Evolutionary conservation across 768 basidiomycete species (phyloP), one percentile per base, ranked within the genome.

Genomic region (Boletus reticulatus): DNA sequence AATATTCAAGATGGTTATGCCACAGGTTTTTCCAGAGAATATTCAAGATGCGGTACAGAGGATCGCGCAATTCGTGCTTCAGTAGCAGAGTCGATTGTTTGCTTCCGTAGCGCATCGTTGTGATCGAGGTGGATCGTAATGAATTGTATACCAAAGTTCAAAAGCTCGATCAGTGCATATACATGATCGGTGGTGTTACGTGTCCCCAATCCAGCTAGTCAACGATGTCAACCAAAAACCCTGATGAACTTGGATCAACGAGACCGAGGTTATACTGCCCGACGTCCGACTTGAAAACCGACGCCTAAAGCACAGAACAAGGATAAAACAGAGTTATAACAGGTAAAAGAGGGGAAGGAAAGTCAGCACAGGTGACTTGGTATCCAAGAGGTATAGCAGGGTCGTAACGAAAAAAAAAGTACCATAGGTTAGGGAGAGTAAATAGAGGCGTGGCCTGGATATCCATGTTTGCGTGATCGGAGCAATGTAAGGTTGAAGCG

Each of bases 341-440:
- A 48, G 49, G 43, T 13, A 52, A 55, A 49, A 51, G 39, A 38
- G 20, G 19, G 32, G 13, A 51, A 34, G 16, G 20, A 51, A 39
- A 19, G 53, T 46, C 43, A 55, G 51, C 61, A 50, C 41, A 49
- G 8, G 55, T 59, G 54, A 43, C 17, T 22, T 58, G 65, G 65
- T 66, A 66, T 67, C 65, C 65, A 62, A 67, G 50, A 57, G 55
- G 57, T 54, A 54, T 56, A 58, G 62, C 56, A 47, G 42, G 27
- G 43, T 55, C 57, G 38, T 62, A 37, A 53, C 45, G 43, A 52
- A 38, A 51, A 42, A 50, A 27, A 27, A 27, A 41, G 51, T 52
- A 53, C 38, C 54, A 47, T 48, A 50, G 38, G 42, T 57, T 31
- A 53, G 39, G 27, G 29, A 46, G 52, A 56, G 48, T 58, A 55